phyloP scores from a whole-genome alignment of 202 grass and related monocot genomes.

The Bolboschoenoplectus hybrid region DNA sequence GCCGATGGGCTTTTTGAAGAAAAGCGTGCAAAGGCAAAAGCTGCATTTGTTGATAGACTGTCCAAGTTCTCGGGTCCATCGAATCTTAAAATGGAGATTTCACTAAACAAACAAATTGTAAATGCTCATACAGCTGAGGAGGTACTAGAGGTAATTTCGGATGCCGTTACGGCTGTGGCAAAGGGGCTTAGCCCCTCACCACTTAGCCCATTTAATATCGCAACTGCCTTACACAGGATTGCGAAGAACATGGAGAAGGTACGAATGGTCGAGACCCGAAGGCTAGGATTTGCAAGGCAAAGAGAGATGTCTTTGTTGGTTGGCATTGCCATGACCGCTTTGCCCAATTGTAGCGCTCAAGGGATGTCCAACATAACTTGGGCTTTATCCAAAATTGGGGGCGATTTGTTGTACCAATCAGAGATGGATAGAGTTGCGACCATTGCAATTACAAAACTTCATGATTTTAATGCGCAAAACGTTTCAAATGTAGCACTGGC shows the following conservation, averaged over 20 bases:
- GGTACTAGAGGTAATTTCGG: constrained; percentile 64
- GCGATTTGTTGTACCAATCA: constrained; percentile 70
- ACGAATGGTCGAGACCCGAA: constrained; percentile 62
- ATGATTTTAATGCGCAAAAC: constrained; percentile 84
- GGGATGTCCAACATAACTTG: constrained; percentile 87
- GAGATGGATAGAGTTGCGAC: constrained; percentile 88
- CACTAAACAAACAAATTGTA: constrained; percentile 76
- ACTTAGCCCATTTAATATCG: constrained; percentile 79
- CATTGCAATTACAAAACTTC: constrained; percentile 66
- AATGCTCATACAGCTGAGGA: constrained; percentile 70
- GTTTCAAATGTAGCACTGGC: constrained; percentile 78
- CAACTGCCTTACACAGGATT: constrained; percentile 89
- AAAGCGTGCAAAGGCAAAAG: constrained; percentile 62
- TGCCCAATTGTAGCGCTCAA: constrained; percentile 77
- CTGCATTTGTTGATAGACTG: constrained; percentile 65
- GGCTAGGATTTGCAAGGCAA: constrained; percentile 71
- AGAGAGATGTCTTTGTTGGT: constrained; percentile 95
- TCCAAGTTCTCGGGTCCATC: constrained; percentile 75
- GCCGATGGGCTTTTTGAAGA: constrained; percentile 84
- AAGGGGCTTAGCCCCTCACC: constrained; percentile 89
- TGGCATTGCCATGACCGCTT: constrained; percentile 73
- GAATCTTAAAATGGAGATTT: constrained; percentile 74
- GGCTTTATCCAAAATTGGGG: constrained; percentile 90
- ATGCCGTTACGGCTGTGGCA: constrained; percentile 57
- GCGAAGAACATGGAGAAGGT: constrained; percentile 92